Base-by-base conservation (phyloP, 2,329 filamentous ascomycete genomes). In the Hymenoscyphus repandus region DNA sequence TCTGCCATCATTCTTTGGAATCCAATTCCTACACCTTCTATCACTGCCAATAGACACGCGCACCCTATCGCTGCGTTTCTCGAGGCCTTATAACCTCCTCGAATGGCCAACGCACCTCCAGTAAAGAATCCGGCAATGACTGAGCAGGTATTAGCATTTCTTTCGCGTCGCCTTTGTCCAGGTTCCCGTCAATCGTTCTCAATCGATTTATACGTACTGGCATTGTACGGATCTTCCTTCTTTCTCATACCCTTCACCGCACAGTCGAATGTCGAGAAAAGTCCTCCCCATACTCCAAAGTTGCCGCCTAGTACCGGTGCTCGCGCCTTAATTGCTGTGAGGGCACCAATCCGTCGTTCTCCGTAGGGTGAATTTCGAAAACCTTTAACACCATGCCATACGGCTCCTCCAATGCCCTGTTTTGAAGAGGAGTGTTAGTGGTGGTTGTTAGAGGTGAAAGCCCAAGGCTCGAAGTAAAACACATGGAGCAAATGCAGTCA, bases 161-260 rank as follows among this genome's bases (percentile, higher is more conserved):
- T 3, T 30, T 17, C 9, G 22, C 17, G 43, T 4, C 18, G 11
- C 6, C 22, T 30, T 32, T 27, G 5, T 20, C 20, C 27, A 15
- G 15, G 31, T 2, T 10, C 6, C 12, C 17, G 9, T 15, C 13
- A 6, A 27, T 17, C 12, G 12, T 17, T 37, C 10, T 22, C 37
- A n/a, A 15, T 11, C 5, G 15, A 31, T 6, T 2, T 22, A 32
- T 17, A 74, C 75, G 43, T 72, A 77, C 74, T 97, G 65, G 91
- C 90, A 74, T 97, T 97, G 76, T 90, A 97, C 12, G 93, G 90
- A 69, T 97, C 93, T 71, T 99, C 93, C 84, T 96, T 97, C 78
- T 93, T 89, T 59, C 90, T 78, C 50, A 92, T 75, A 51, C 92
- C 92, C 78, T 97, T 99, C 56, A 96, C 88, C 18, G 91, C 88